phyloP scores from a whole-genome alignment of 1,284 basidiomycete species.

The Amylostereum areolatum region DNA sequence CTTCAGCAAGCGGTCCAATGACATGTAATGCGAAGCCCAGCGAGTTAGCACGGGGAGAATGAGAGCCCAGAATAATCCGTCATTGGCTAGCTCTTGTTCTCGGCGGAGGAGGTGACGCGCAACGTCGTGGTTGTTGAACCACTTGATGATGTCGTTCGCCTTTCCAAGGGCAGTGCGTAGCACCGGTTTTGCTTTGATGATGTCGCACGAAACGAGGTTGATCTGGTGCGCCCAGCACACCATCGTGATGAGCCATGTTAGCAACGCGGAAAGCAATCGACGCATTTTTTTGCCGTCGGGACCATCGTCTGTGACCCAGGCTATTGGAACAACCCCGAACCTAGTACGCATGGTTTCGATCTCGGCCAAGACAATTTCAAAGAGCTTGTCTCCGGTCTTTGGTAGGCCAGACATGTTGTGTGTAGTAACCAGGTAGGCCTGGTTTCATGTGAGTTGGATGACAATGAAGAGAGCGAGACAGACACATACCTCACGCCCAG shows the following conservation, averaged over 20 bases:
- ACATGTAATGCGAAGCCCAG: neutral
- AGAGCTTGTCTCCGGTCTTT: slow-evolving; percentile 3
- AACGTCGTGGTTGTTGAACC: neutral
- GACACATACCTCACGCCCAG: neutral
- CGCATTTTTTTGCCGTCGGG: slow-evolving; percentile 5
- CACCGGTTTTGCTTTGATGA: neutral
- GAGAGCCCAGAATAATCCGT: neutral
- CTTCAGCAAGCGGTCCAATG: neutral
- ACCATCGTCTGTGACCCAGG: slow-evolving; percentile 3
- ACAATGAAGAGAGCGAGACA: neutral
- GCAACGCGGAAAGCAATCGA: neutral
- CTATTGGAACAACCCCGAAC: neutral
- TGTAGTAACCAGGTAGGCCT: slow-evolving; percentile 4
- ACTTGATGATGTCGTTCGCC: neutral
- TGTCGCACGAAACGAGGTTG: neutral
- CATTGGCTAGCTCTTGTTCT: neutral
- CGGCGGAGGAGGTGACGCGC: neutral
- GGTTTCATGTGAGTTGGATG: neutral
- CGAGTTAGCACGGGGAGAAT: neutral
- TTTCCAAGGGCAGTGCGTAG: neutral
- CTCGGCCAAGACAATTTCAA: neutral
- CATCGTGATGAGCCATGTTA: neutral
- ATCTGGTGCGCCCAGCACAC: neutral
- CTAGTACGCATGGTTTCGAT: neutral
- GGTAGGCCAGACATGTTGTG: slow-evolving; percentile 2